phyloP scores from a whole-genome alignment of 2,329 filamentous ascomycete species.

The Metarhizium album region DNA sequence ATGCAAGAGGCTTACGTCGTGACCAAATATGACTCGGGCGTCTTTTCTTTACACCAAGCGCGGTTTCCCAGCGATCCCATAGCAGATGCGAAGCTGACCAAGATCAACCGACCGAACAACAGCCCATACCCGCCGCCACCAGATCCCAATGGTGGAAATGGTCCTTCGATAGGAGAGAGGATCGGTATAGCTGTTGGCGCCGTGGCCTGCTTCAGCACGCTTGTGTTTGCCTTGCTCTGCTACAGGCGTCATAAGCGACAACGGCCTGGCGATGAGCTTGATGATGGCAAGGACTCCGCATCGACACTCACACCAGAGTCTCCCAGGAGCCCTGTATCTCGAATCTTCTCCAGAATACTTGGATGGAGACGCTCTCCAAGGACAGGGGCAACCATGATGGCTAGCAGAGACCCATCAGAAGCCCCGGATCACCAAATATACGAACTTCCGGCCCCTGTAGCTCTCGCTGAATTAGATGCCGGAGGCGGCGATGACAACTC shows the following conservation, averaged over 20 bases:
- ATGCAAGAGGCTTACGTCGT: constrained; percentile 57
- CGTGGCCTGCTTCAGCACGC: constrained; percentile 20
- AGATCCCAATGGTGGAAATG: constrained; percentile 7
- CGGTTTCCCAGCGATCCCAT: constrained; percentile 34
- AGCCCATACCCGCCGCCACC: constrained; percentile 36
- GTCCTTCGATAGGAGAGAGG: constrained; percentile 30
- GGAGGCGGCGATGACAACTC: constrained; percentile 24
- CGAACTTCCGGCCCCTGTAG: constrained; percentile 36
- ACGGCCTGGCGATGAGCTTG: constrained; percentile 16
- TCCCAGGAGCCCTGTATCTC: constrained; percentile 14
- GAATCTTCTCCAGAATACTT: constrained; percentile 31
- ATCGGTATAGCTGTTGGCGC: constrained; percentile 36
- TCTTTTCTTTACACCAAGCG: constrained; percentile 47
- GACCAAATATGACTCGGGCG: constrained; percentile 41
- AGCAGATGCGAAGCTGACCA: constrained; percentile 26
- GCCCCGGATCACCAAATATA: constrained; percentile 37
- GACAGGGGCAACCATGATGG: constrained; percentile 8
- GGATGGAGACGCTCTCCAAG: constrained; percentile 23
- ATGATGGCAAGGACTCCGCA: constrained; percentile 27
- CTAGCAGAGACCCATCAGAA: constrained; percentile 19
- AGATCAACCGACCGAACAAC: constrained; percentile 28
- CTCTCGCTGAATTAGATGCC: constrained; percentile 40
- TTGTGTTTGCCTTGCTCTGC: constrained; percentile 21
- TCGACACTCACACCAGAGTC: constrained; percentile 19
- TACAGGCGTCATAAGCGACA: constrained; percentile 24